Base-by-base conservation (phyloP, 163 green algal species). In the Chloromonas sp. region DNA sequence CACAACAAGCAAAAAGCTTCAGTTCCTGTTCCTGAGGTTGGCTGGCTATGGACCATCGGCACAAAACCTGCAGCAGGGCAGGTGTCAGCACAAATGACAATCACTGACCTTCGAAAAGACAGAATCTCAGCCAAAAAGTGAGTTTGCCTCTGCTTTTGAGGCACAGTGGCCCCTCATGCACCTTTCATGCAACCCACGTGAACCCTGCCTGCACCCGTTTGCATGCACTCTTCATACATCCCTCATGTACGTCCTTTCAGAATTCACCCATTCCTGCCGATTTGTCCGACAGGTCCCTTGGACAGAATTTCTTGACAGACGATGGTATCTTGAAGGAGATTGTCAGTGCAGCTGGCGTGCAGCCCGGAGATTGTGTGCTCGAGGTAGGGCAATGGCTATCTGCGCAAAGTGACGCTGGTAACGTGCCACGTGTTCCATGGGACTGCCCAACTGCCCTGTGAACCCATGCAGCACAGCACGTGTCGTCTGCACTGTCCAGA, bases 231-330 rank as follows among this genome's bases (percentile, higher is more conserved):
- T 36, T 36, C 36, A 36, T 36, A 36, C 36, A 36, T 36, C 36
- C 36, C 36, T 36, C 36, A 36, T 36, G 36, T 36, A 36, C 36
- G 36, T 36, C 36, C 36, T 36, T 36, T 36, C 36, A 36, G 36
- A 36, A 36, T 36, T 36, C 36, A 36, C 36, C 36, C 36, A 36
- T 36, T 36, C 36, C 36, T 36, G 36, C 36, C 36, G 36, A 36
- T 36, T 36, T 36, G 36, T 36, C 36, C 60, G 57, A 82, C 86
- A 94, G 92, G 87, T 95, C 92, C 2, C 88, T 99, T 3, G 96
- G 96, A 0, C 96, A 99, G 87, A 98, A 99, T 83, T 99, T 98
- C 87, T 82, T 98, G 74, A 93, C 94, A 14, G 94, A 98, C 79
- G 91, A 98, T 62, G 81, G 71, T n/a, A 88, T 98, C 0, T 87